Conservation (phyloP, 148 eudicot species). For the Fagopyrum homotropicum region DNA sequence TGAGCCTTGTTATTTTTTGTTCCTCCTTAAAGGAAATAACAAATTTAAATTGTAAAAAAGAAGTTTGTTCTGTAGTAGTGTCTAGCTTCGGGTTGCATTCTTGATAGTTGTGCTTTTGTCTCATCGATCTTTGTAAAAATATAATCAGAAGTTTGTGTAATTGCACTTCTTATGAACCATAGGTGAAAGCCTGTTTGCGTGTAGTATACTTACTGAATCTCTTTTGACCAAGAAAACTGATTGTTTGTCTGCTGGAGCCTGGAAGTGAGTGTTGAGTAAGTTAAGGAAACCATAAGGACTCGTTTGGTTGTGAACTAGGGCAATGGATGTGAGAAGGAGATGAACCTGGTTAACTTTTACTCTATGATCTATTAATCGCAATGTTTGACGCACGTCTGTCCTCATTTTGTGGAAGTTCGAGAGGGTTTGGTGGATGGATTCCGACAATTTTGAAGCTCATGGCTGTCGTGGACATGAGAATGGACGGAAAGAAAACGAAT, state of each 20-base stretch:
- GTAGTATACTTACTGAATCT: not conserved
- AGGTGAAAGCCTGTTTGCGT: not conserved
- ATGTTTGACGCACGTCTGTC: no score
- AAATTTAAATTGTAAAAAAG: slow-evolving; percentile 4
- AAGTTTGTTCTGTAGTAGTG: slow-evolving; percentile 2
- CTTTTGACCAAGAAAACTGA: not conserved
- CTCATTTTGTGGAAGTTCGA: no score
- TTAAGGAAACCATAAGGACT: not conserved
- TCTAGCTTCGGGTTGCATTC: not conserved
- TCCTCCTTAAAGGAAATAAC: not conserved
- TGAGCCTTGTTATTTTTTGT: not conserved
- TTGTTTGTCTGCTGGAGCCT: not conserved
- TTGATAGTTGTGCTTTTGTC: slow-evolving; percentile 5
- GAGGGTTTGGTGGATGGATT: no score
- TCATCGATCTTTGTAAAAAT: not conserved
- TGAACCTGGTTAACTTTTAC: no score
- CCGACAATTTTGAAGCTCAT: no score
- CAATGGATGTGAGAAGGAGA: no score
- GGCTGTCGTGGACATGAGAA: no score
- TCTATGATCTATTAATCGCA: no score
- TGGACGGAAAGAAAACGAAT: no score
- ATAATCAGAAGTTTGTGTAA: not conserved
- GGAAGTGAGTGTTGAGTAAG: not conserved
- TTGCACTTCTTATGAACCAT: slow-evolving; percentile 3
- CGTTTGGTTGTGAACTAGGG: no score